Evolutionary conservation across 305 asterid species (phyloP).

Genomic region (Solanum hybrid): DNA sequence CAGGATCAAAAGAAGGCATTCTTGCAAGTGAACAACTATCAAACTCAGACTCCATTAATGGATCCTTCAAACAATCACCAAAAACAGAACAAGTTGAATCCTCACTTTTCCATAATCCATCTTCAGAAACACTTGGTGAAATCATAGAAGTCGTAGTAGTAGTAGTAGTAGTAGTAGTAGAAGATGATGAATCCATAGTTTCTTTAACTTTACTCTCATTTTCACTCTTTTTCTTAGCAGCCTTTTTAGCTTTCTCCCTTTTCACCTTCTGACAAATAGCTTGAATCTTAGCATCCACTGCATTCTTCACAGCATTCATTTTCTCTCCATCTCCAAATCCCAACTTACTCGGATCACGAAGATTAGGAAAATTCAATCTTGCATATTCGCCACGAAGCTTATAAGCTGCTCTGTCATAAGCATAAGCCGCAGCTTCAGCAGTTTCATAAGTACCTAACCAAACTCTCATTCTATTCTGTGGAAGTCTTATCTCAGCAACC

Average conservation of each 20-base stretch:
- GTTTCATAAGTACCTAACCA: constrained; percentile 89
- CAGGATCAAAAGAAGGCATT: constrained; percentile 76
- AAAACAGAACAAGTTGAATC: constrained; percentile 28
- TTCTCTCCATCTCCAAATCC: constrained; percentile 44
- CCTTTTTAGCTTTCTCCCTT: constrained; percentile 37
- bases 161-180: background rate
- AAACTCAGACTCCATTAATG: constrained; percentile 19
- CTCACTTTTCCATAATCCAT: constrained; percentile 39
- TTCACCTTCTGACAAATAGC: constrained; percentile 63
- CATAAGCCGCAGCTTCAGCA: constrained; percentile 84
- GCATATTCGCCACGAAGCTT: constrained; percentile 91
- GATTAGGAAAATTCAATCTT: constrained; percentile 62
- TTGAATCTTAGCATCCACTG: constrained; percentile 73
- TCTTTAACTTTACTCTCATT: background rate
- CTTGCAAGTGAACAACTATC: constrained; percentile 59
- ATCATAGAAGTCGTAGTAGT: background rate
- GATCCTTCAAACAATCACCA: constrained; percentile 17
- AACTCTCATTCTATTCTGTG: constrained; percentile 75
- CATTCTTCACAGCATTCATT: constrained; percentile 39
- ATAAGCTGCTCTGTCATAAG: constrained; percentile 74
- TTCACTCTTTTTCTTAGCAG: constrained; percentile 12
- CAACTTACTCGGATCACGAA: constrained; percentile 36
- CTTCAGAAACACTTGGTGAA: constrained; percentile 28
- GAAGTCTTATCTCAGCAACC: constrained; percentile 89
- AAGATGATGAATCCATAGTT: constrained; percentile 14